Conservation (phyloP, 108 stramenopile species). For the Aurantiochytrium sp. region DNA sequence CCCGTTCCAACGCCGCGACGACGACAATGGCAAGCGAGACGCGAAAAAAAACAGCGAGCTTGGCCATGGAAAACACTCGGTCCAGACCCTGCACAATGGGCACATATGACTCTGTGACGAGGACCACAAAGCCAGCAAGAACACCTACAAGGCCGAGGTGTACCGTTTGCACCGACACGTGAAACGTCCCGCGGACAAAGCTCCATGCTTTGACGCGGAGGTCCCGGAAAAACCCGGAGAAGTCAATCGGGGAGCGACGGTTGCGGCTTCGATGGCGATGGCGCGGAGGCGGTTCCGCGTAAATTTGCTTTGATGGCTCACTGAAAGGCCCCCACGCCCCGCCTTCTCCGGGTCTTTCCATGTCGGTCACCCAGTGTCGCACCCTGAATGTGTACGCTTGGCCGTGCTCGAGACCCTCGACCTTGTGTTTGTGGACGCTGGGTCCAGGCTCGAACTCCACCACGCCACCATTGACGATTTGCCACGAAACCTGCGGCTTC, state of each 20-base stretch:
- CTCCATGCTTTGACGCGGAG: background rate
- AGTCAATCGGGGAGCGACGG: background rate
- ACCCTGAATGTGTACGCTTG: background rate
- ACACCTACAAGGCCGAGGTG: background rate
- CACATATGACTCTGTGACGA: background rate
- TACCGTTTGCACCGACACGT: background rate
- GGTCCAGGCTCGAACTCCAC: background rate
- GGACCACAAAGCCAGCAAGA: background rate
- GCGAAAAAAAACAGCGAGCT: background rate
- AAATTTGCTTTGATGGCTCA: background rate
- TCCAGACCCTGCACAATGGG: background rate
- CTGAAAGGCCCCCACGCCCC: background rate
- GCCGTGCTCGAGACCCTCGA: background rate
- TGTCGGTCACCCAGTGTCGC: background rate
- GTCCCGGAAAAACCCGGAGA: background rate
- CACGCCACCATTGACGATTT: background rate
- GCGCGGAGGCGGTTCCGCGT: background rate
- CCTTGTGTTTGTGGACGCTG: background rate
- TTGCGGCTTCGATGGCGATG: background rate
- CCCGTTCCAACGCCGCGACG: background rate
- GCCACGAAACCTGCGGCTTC: background rate
- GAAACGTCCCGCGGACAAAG: background rate
- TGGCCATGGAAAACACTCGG: background rate
- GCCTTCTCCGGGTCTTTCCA: background rate
- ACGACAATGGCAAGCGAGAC: background rate